Conservation (phyloP, 192 early-diverging fungal species). For the Allomyces arbusculus region DNA sequence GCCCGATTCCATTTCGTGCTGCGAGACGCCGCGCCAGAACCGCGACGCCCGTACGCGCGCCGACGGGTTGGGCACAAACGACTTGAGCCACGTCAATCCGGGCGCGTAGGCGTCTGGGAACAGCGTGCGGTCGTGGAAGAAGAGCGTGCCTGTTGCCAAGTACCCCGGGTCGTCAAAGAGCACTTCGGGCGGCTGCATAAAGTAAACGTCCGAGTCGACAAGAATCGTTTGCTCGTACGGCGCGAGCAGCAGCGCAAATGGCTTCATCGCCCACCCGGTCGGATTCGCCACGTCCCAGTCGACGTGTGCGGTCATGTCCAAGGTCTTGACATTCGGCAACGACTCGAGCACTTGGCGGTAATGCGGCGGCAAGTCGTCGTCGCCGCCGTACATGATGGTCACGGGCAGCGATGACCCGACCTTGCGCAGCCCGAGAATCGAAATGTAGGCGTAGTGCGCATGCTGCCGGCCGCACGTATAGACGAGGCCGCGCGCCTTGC, state of each 20-base stretch:
- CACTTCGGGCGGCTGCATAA: constrained; percentile 31
- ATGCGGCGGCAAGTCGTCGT: constrained; percentile 14
- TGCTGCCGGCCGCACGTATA: no score
- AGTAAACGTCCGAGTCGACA: constrained; percentile 48
- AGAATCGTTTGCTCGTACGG: constrained; percentile 39
- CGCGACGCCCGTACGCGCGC: constrained; percentile 16
- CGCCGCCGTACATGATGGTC: constrained; percentile 30
- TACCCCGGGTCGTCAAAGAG: constrained; percentile 27
- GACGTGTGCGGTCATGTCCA: constrained; percentile 14
- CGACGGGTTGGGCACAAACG: constrained; percentile 21
- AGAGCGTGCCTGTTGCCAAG: constrained; percentile 26
- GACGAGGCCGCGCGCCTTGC: no score
- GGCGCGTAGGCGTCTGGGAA: constrained; percentile 10
- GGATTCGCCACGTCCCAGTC: constrained; percentile 18
- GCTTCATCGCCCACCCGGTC: constrained; percentile 45
- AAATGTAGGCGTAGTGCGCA: no score
- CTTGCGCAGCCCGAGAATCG: no score
- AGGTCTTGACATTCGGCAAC: constrained; percentile 13
- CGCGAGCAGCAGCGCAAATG: constrained; percentile 39
- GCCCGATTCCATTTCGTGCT: constrained; percentile 44
- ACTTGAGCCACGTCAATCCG: constrained; percentile 24
- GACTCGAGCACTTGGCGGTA: constrained; percentile 10
- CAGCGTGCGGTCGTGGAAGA: constrained; percentile 41
- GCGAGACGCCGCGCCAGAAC: constrained; percentile 12
- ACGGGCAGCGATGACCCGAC: constrained; percentile 30